Conservation (phyloP, 2,329 filamentous ascomycete genomes). For the Calonectria fujianensis region DNA sequence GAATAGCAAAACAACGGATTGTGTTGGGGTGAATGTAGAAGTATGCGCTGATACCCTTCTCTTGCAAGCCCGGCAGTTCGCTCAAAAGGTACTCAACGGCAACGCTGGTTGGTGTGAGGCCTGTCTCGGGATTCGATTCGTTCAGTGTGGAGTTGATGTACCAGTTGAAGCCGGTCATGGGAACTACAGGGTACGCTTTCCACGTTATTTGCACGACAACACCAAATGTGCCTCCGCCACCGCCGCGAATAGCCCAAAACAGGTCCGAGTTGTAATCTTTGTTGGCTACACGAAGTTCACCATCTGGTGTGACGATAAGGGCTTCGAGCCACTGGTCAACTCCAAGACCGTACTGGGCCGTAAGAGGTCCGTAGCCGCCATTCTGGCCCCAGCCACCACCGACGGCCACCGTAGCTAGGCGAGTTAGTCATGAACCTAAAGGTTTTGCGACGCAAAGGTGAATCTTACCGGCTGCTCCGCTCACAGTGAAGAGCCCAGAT, state of each 20-base stretch:
- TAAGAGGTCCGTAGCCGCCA: constrained; percentile 20
- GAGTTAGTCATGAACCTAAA: neutral
- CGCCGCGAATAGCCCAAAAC: constrained; percentile 3
- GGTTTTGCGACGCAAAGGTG: neutral
- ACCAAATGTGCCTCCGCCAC: constrained; percentile 1
- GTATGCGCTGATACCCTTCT: constrained; percentile 1
- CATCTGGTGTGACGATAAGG: constrained; percentile 15
- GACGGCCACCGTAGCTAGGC: neutral
- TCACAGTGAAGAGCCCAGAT: neutral
- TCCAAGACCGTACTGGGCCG: constrained; percentile 26
- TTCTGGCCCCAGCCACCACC: constrained; percentile 25
- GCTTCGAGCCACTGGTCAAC: constrained; percentile 31
- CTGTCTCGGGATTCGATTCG: neutral
- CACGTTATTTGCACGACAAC: neutral
- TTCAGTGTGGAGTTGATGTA: constrained; percentile 5
- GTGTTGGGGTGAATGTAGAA: neutral
- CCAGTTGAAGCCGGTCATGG: constrained; percentile 7
- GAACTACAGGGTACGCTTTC: neutral
- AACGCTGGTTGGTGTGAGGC: neutral
- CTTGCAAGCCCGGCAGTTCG: constrained; percentile 1
- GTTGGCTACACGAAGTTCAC: constrained; percentile 5
- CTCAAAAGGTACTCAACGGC: neutral
- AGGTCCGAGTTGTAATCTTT: neutral
- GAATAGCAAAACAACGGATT: neutral
- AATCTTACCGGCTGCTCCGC: neutral